These are phyloP conservation scores for Solanum ossicruentum DNA, from an alignment of 257 asterid genomes.

Conservation along the genomic window DNA sequence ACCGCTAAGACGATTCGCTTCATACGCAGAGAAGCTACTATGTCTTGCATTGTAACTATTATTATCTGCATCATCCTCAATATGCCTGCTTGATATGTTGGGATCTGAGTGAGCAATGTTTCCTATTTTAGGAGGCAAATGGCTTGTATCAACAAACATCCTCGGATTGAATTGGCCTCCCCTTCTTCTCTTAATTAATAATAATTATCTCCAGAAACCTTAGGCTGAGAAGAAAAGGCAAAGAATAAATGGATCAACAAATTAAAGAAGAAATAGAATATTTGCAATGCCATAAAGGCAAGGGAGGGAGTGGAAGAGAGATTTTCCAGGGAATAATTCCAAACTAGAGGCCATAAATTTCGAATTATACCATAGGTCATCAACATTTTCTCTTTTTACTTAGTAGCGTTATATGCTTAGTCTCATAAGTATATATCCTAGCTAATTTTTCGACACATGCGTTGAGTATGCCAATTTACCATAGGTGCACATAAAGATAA, in stretches of 20 bases:
- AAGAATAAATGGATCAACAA: background rate
- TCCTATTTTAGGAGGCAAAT: conserved; percentile 20
- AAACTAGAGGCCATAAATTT: background rate
- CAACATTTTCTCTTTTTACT: background rate
- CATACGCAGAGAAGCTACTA: conserved; percentile 49
- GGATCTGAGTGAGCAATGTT: conserved; percentile 27
- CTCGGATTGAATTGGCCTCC: conserved; percentile 4
- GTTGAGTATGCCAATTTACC: too few relatives aligned
- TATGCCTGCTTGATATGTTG: conserved; percentile 18
- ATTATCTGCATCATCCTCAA: conserved; percentile 6
- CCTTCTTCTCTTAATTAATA: background rate
- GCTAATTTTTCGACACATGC: too few relatives aligned
- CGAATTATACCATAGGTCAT: background rate
- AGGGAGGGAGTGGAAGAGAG: background rate
- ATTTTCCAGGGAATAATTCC: background rate
- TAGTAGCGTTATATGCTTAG: background rate
- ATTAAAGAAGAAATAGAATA: background rate
- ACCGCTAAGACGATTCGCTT: conserved; percentile 32
- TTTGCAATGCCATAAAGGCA: background rate
- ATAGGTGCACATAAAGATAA: too few relatives aligned
- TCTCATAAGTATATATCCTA: background rate
- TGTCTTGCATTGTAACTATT: conserved; percentile 19
- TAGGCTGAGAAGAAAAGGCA: background rate
- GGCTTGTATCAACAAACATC: conserved; percentile 12
- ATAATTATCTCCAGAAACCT: background rate